Evolutionary conservation across 495 filamentous ascomycete species (phyloP), one percentile per base, ranked within the genome.

Genomic region (Venustampulla echinocandica): DNA sequence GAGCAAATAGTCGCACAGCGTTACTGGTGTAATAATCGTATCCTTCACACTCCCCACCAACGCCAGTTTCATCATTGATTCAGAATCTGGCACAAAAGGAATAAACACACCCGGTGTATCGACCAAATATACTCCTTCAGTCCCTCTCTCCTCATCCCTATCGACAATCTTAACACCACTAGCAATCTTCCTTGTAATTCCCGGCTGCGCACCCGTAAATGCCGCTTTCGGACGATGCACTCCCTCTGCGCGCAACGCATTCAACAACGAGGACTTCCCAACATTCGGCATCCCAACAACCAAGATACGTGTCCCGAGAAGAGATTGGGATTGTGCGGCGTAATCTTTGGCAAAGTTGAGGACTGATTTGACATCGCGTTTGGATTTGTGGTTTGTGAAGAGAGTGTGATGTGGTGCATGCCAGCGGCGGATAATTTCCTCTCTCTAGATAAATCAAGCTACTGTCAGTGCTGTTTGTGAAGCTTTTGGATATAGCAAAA

Each of bases 271-370:
- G 18, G 86, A 93, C 64, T 98, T 88, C 1, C 84, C 92, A 0
- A 92, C 85, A 64, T 98, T 98, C 4, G 92, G 92, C 90, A 98
- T 96, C 21, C 92, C 92, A 14, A 96, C 89, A 0, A 97, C 77
- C 61, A 98, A 73, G 44, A 87, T 75, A 20, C 88, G 79, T 43
- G 84, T 76, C 1, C 88, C 87, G 5, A 76, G 75, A 6, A 89
- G 62, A 24, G 71, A 76, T 52, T 77, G 63, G 2, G 60, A 61
- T 9, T 62, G 59, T 15, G 55, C 44, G 23, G 72, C 66, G 46
- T 73, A 65, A 24, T 67, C 52, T 47, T 73, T 69, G 24, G 79
- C 65, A 51, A 79, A 77, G 51, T 66, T 58, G 36, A 88, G 69
- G 48, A 88, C 70, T 10, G 37, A 41, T 43, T 56, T 58, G 13